These are phyloP conservation scores for Closterium sp. DNA, from an alignment of 139 green algal genomes.

Conservation along the genomic window DNA sequence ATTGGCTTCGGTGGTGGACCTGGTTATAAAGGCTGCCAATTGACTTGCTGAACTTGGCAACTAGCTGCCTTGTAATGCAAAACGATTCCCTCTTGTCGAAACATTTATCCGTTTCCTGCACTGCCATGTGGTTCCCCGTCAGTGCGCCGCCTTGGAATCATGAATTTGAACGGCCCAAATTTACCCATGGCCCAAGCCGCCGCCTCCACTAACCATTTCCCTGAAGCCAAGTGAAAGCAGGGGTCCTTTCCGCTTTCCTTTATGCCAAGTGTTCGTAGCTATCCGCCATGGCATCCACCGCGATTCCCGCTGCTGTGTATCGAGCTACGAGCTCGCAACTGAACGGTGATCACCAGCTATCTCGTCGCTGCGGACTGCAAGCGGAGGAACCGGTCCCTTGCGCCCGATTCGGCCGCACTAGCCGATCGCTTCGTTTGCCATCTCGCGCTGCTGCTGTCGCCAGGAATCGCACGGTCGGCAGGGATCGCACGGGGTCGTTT, in stretches of 20 bases:
- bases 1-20: too few relatives aligned
- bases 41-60: too few relatives aligned
- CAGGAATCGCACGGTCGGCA: not conserved
- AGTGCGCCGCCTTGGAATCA: not conserved
- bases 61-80: too few relatives aligned
- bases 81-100: too few relatives aligned
- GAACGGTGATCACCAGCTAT: not conserved
- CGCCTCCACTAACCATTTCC: not conserved
- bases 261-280: not conserved
- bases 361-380: not conserved
- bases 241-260: not conserved
- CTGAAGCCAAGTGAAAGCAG: not conserved
- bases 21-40: too few relatives aligned
- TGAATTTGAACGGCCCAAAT: not conserved
- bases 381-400: not conserved
- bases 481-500: not conserved
- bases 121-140: not conserved
- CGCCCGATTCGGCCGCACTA: not conserved
- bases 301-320: not conserved
- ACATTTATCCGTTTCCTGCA: not conserved
- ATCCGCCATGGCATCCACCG: not conserved
- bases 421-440: not conserved
- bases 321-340: not conserved
- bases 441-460: not conserved
- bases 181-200: not conserved